Evolutionary conservation across 176 grass and related monocot genomes (phyloP).

Genomic region (Tillandsia leiboldiana): DNA sequence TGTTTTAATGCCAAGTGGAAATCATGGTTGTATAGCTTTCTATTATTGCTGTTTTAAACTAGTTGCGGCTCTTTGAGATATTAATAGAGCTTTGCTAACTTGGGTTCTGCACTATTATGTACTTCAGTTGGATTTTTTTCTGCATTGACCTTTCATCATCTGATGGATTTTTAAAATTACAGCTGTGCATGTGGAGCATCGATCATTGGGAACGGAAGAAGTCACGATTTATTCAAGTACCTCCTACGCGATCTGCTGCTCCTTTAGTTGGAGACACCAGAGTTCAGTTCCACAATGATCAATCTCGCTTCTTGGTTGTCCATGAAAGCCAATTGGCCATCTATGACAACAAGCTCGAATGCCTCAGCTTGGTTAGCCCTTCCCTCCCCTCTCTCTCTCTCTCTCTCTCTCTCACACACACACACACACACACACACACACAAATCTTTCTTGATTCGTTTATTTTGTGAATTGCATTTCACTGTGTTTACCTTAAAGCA

Average conservation of each 20-base stretch:
- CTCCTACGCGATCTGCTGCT: conserved; percentile 44
- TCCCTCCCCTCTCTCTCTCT: not conserved
- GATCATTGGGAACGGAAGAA: conserved; percentile 99
- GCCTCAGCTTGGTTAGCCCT: conserved; percentile 52
- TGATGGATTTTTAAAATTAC: conserved; percentile 18
- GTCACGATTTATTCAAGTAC: conserved; percentile 66
- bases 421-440: too few relatives aligned
- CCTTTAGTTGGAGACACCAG: conserved; percentile 80
- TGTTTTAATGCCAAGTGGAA: too few relatives aligned
- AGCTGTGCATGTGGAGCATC: conserved; percentile 93
- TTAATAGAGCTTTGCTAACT: too few relatives aligned
- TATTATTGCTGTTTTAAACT: not conserved
- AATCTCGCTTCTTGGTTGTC: conserved; percentile 79
- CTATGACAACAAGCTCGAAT: conserved; percentile 89
- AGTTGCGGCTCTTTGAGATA: not conserved
- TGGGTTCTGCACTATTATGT: not conserved
- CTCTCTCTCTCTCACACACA: too few relatives aligned
- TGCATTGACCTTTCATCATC: conserved; percentile 6
- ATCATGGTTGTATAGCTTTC: too few relatives aligned
- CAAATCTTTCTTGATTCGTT: not conserved
- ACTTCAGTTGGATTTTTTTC: not conserved
- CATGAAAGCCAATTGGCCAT: conserved; percentile 90
- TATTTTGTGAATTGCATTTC: too few relatives aligned
- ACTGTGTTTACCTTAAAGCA: too few relatives aligned
- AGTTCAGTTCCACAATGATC: conserved; percentile 98